Percentiles rank a stretch among this genome's conserved stretches.
These are phyloP conservation scores for Chaetothyriales sp. DNA, from an alignment of 2,329 filamentous ascomycete genomes.

Conservation along the genomic window DNA sequence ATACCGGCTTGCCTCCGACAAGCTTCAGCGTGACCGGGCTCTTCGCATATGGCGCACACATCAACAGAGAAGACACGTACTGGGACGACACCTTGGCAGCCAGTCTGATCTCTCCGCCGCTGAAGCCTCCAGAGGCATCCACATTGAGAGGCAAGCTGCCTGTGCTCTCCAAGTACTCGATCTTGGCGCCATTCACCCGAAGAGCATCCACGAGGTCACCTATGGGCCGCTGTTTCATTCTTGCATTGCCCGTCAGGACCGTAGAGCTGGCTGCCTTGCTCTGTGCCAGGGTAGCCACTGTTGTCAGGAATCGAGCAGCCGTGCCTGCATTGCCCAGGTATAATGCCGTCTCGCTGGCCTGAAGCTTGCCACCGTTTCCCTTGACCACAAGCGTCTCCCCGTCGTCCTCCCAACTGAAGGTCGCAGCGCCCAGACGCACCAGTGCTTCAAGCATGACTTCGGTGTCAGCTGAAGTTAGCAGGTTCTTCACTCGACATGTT, in stretches of 20 bases:
- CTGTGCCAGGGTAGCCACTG: constrained; percentile 69
- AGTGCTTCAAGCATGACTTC: constrained; percentile 96
- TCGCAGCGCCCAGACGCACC: constrained; percentile 64
- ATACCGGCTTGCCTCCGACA: constrained; percentile 94
- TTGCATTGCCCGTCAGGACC: constrained; percentile 77
- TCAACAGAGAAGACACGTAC: constrained; percentile 90
- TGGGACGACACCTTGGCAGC: constrained; percentile 96
- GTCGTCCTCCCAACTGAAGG: constrained; percentile 85
- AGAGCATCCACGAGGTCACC: constrained; percentile 85
- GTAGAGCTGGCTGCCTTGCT: constrained; percentile 50
- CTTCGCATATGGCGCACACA: constrained; percentile 95
- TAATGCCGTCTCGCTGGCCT: constrained; percentile 59
- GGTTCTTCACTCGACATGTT: constrained; percentile 73
- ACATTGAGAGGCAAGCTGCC: constrained; percentile 74
- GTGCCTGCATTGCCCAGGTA: constrained; percentile 96
- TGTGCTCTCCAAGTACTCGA: constrained; percentile 72
- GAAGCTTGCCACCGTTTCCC: constrained; percentile 74
- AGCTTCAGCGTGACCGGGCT: constrained; percentile 77
- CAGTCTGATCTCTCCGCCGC: constrained; percentile 75
- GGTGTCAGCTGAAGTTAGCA: constrained; percentile 91
- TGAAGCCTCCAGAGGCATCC: constrained; percentile 65
- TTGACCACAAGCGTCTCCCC: constrained; percentile 81
- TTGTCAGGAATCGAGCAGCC: constrained; percentile 86
- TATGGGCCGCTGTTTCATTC: constrained; percentile 93
- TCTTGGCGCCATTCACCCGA: constrained; percentile 66